Evolutionary conservation across 1,284 basidiomycete species (phyloP).

Genomic region (Cutaneotrichosporon dermatis): DNA sequence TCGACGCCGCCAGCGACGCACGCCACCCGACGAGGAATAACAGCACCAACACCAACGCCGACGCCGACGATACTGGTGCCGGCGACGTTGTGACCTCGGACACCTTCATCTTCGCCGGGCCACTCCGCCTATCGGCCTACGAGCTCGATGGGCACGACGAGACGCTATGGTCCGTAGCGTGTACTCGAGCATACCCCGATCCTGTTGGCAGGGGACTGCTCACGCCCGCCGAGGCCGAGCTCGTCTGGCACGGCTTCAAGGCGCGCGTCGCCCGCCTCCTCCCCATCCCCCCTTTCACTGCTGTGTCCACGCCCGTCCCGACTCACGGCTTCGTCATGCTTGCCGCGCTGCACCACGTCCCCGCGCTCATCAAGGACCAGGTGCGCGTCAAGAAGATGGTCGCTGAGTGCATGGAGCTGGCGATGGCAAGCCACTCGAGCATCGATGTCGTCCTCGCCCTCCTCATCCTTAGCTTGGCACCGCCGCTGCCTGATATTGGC

Average conservation of each 20-base stretch:
- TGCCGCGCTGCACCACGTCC: constrained; percentile 27
- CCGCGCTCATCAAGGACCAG: constrained; percentile 2
- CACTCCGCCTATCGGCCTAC: constrained; percentile 8
- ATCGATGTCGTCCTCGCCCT: constrained; percentile 30
- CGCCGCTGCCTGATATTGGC: constrained; percentile 8
- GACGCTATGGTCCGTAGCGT: constrained; percentile 17
- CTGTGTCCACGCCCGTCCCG: constrained; percentile 24
- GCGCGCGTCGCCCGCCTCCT: constrained; percentile 27
- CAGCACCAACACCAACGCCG: too few species aligned
- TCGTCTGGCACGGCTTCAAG: constrained; percentile 33
- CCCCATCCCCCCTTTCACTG: constrained; percentile 31
- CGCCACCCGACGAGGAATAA: not conserved
- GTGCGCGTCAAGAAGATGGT: constrained; percentile 9
- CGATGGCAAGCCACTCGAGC: constrained; percentile 23
- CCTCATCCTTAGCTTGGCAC: constrained; percentile 27
- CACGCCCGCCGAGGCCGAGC: constrained; percentile 22
- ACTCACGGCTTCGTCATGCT: constrained; percentile 30
- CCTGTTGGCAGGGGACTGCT: constrained; percentile 20
- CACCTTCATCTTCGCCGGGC: constrained; percentile 2
- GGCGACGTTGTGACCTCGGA: too few species aligned
- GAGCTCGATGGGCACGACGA: constrained; percentile 19
- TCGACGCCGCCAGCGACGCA: not conserved
- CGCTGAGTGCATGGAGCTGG: constrained; percentile 25
- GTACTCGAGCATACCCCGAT: constrained; percentile 21
- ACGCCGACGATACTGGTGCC: not conserved